Evolutionary conservation across 2,329 filamentous ascomycete species (phyloP).

Genomic region (Sphaerulina musiva): DNA sequence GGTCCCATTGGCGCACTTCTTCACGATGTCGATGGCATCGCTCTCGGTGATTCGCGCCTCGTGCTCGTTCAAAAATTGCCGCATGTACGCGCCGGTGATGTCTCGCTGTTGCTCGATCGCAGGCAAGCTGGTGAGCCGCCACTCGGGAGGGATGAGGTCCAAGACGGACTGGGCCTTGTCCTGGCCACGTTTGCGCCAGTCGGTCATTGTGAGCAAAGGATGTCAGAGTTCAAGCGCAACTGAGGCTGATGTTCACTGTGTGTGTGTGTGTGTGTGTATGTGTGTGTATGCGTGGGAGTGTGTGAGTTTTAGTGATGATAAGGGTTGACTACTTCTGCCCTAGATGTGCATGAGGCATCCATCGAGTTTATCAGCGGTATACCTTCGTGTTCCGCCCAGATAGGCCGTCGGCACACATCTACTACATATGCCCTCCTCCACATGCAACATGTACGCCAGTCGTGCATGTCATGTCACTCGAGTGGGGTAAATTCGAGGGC

Average conservation of each 20-base stretch:
- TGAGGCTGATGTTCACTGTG: not conserved
- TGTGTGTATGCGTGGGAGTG: not conserved
- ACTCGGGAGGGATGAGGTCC: constrained; percentile 51
- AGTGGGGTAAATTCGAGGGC: no score
- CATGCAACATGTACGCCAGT: no score
- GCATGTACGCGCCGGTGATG: constrained; percentile 51
- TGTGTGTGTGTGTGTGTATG: not conserved
- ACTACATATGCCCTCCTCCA: no score
- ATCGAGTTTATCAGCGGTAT: no score
- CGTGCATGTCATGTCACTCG: no score
- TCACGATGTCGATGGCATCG: constrained; percentile 51
- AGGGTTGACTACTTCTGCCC: not conserved
- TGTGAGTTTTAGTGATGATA: not conserved
- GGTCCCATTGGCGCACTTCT: constrained; percentile 47
- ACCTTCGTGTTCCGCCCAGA: constrained; percentile 4
- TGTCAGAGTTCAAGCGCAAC: no score
- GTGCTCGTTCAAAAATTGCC: constrained; percentile 47
- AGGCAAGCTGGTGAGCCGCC: constrained; percentile 47
- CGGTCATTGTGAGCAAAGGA: constrained; percentile 7
- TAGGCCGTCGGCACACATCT: not conserved
- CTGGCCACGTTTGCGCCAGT: constrained; percentile 48
- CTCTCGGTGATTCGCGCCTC: constrained; percentile 58
- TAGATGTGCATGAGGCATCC: no score
- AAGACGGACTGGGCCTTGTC: constrained; percentile 51
- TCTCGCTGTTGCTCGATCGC: constrained; percentile 48